Evolutionary conservation across 73 alveolate genomes (phyloP), one percentile per base, ranked within the genome.

Genomic region (Paramecium caudatum): DNA sequence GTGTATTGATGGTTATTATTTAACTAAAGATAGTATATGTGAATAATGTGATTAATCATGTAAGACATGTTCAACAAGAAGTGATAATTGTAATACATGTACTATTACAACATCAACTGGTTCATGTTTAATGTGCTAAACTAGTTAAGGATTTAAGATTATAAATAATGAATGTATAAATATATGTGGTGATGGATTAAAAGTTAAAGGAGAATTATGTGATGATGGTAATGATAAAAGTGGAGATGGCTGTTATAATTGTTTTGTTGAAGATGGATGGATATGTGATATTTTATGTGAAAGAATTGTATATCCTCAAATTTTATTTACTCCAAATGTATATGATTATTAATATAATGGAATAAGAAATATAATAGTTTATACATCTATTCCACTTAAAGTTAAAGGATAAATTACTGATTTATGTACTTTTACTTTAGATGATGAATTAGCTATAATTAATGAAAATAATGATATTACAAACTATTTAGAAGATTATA

Each of bases 171-270:
- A 43, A 13, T 74, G 88, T 37, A 37, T 45, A 1, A 34, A 45
- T 19, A 41, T 74, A 6, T 74, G 88, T 43, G 88, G 88, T 13
- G 88, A 74, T 74, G 88, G 88, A 17, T 17, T 74, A 4, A 45
- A 41, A 45, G 88, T 74, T 21, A 37, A 41, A 7, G n/a, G 32
- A 17, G 88, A 74, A 74, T n/a, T 3, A 16, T 74, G 88, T 41
- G 88, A 74, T 74, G 88, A 74, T 74, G 88, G 88, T 9, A 74
- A 74, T 74, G 46, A 19, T 10, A 74, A 74, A 21, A 23, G 47
- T 41, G 88, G 88, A 3, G 88, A 74, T 43, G 88, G 88, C 36
- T 74, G 88, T 7, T 36, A 33, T 9, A 2, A 3, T 36, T 74
- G 88, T 41, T 36, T 39, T 17, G 45, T 74, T 41, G 88, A 74